Evolutionary conservation across 208 protist genomes (phyloP).

Genomic region (Acanthamoeba culbertsoni): DNA sequence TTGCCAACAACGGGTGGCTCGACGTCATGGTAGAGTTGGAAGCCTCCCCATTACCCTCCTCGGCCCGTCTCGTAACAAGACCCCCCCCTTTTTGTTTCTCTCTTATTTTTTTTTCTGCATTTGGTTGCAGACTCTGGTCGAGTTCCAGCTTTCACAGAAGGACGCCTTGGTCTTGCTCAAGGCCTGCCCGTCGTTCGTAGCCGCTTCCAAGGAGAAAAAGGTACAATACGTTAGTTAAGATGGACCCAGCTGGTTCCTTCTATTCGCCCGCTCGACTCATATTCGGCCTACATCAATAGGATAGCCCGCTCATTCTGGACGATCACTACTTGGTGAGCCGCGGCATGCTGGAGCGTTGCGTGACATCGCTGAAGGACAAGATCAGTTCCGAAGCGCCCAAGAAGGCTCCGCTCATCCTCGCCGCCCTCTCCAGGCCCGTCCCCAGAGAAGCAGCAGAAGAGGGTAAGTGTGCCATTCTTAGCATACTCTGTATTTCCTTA

Average conservation of each 20-base stretch:
- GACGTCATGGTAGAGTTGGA: not conserved
- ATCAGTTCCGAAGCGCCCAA: not conserved
- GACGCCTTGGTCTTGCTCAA: not conserved
- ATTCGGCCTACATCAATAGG: not conserved
- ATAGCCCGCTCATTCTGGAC: not conserved
- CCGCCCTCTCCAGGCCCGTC: not conserved
- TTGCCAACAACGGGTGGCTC: not conserved
- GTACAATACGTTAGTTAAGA: too few relatives aligned
- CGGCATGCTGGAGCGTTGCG: not conserved
- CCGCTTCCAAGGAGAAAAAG: not conserved
- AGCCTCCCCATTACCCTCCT: not conserved
- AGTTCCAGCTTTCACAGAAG: not conserved
- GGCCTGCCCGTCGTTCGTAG: slow-evolving; percentile 34
- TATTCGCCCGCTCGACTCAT: not conserved
- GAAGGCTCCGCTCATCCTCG: not conserved
- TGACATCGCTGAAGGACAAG: slow-evolving; percentile 30
- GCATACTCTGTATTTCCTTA: too few relatives aligned
- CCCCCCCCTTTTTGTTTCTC: not conserved
- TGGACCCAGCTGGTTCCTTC: too few relatives aligned
- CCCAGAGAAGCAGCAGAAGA: not conserved
- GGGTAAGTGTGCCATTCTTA: not conserved
- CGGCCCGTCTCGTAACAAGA: too few relatives aligned
- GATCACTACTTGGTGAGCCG: slow-evolving; percentile 21
- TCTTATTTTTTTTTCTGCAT: not conserved
- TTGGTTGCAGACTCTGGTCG: not conserved